phyloP scores from a whole-genome alignment of 257 asterid species.

The Salvia miltiorrhiza region DNA sequence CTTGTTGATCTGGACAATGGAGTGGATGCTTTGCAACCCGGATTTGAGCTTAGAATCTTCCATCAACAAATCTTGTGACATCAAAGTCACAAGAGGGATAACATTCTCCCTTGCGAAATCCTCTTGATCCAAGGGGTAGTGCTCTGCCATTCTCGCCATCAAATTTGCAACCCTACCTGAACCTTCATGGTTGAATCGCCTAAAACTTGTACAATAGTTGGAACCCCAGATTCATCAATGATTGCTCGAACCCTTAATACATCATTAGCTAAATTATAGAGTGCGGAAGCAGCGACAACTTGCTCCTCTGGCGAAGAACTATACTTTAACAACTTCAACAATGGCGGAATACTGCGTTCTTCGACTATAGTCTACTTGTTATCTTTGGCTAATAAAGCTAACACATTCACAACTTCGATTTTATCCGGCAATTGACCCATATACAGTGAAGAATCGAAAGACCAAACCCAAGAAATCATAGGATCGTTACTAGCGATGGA shows the following conservation, averaged over 20 bases:
- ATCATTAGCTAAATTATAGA: slow-evolving; percentile 50
- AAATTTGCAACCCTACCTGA: slow-evolving; percentile 58
- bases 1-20: slow-evolving; percentile 67
- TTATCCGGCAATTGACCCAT: slow-evolving; percentile 60
- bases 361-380: slow-evolving; percentile 79
- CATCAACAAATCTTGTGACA: slow-evolving; percentile 50
- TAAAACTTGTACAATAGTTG: slow-evolving; percentile 58
- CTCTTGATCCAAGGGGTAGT: slow-evolving; percentile 56
- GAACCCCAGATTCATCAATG: slow-evolving; percentile 50
- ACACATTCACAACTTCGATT: slow-evolving; percentile 61
- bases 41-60: slow-evolving; percentile 46
- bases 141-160: slow-evolving; percentile 74
- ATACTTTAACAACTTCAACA: slow-evolving; percentile 61
- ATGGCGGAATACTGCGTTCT: slow-evolving; percentile 71
- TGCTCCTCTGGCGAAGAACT: slow-evolving; percentile 58
- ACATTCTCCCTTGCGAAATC: slow-evolving; percentile 79
- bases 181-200: slow-evolving; percentile 55
- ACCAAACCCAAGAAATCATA: slow-evolving; percentile 84
- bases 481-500: slow-evolving; percentile 90
- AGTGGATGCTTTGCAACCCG: slow-evolving; percentile 49
- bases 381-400: slow-evolving; percentile 71
- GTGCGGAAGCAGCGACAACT: slow-evolving; percentile 63
- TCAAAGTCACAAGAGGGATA: slow-evolving; percentile 67
- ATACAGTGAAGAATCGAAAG: slow-evolving; percentile 60
- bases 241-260: slow-evolving; percentile 49